phyloP scores from a whole-genome alignment of 192 early-diverging fungal species.

The Paraglomus occultum region DNA sequence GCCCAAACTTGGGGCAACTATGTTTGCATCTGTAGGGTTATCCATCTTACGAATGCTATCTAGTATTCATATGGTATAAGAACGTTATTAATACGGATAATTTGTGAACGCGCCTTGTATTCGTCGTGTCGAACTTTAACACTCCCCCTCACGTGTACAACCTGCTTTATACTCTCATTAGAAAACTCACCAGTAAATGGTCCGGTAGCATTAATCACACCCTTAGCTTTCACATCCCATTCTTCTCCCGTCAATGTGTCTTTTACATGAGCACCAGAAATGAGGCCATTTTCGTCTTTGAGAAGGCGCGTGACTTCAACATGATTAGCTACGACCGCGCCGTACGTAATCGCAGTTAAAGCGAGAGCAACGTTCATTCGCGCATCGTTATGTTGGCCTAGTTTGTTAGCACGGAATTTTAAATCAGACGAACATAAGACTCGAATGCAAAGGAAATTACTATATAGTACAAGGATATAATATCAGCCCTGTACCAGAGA shows the following conservation, averaged over 20 bases:
- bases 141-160: no score
- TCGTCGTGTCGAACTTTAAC: no score
- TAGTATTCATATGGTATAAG: background rate
- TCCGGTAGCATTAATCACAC: conserved; percentile 91
- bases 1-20: conserved; percentile 92
- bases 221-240: conserved; percentile 85
- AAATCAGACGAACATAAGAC: background rate
- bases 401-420: background rate
- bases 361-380: conserved; percentile 95
- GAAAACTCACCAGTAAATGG: conserved; percentile 55
- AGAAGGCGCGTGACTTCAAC: conserved; percentile 81
- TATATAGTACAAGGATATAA: background rate
- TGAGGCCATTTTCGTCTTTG: conserved; percentile 61
- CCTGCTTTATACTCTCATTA: no score
- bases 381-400: conserved; percentile 95
- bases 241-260: conserved; percentile 86
- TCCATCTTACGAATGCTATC: conserved; percentile 94
- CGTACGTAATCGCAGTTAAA: conserved; percentile 85
- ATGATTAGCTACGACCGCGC: conserved; percentile 92
- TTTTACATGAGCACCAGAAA: conserved; percentile 78
- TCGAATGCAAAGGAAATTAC: conserved; percentile 3
- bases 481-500: conserved; percentile 11
- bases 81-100: background rate
- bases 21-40: conserved; percentile 66
- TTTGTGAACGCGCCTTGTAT: background rate